Conservation (phyloP, 2,329 filamentous ascomycete species). For the Alternaria ethzedia region DNA sequence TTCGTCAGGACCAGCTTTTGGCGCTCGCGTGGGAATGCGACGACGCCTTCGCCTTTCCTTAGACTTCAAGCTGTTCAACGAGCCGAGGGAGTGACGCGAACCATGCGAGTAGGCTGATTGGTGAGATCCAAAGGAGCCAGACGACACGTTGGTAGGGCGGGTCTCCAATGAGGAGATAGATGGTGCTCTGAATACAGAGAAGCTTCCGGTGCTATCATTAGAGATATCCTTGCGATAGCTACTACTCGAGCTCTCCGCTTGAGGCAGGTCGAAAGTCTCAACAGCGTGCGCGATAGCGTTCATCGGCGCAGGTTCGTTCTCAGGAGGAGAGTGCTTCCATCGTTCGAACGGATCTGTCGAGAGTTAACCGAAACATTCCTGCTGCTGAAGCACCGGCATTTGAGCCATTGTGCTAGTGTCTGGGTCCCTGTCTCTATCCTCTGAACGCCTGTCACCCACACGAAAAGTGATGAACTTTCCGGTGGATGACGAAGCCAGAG, state of each 20-base stretch:
- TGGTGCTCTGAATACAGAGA: slow-evolving; percentile 59
- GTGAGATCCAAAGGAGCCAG: slow-evolving; percentile 61
- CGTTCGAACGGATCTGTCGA: slow-evolving; percentile 66
- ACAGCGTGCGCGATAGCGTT: slow-evolving; percentile 70
- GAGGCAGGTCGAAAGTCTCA: slow-evolving; percentile 44
- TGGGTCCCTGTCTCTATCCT: not conserved
- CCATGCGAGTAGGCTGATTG: slow-evolving; percentile 64
- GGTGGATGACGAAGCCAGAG: slow-evolving; percentile 16
- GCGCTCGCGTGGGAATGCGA: slow-evolving; percentile 52
- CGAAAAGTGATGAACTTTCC: slow-evolving; percentile 35
- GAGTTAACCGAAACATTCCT: slow-evolving; percentile 54
- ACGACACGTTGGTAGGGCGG: slow-evolving; percentile 57
- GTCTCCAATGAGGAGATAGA: slow-evolving; percentile 63
- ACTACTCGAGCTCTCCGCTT: slow-evolving; percentile 44
- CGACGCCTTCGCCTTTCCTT: slow-evolving; percentile 65
- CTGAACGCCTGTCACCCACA: slow-evolving; percentile 9
- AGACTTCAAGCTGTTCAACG: slow-evolving; percentile 59
- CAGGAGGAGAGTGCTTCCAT: slow-evolving; percentile 73
- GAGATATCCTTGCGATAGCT: slow-evolving; percentile 58
- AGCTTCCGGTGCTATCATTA: slow-evolving; percentile 54
- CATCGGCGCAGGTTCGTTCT: slow-evolving; percentile 71
- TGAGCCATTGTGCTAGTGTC: not conserved
- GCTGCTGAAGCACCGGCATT: slow-evolving; percentile 20
- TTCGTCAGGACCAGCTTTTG: slow-evolving; percentile 31
- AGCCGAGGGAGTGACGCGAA: slow-evolving; percentile 63